Conservation (phyloP, 176 grass and related monocot genomes). For the Eleusine indica region DNA sequence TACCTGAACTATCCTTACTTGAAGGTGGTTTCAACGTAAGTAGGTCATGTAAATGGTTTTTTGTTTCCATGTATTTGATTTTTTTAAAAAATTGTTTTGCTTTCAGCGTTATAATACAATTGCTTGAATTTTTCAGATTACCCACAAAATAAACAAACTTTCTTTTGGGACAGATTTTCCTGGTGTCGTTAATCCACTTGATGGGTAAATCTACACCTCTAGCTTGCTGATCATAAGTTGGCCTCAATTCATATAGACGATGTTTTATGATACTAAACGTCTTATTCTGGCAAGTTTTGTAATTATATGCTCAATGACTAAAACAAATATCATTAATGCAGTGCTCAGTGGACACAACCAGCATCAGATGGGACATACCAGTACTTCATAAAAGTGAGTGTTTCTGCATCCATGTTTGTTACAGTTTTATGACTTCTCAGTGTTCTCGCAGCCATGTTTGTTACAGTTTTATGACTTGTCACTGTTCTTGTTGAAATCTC, state of each 20-base stretch:
- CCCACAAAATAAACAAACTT: conserved; percentile 92
- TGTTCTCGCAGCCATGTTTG: conserved; percentile 27
- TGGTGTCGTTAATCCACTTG: conserved; percentile 91
- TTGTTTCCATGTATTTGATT: neutral
- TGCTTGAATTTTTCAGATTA: conserved; percentile 65
- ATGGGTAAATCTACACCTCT: conserved; percentile 58
- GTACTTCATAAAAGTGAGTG: conserved; percentile 90
- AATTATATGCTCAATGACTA: conserved; percentile 19
- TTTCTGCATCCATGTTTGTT: conserved; percentile 35
- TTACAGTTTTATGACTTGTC: conserved; percentile 32
- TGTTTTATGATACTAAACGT: neutral
- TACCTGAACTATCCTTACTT: conserved; percentile 62
- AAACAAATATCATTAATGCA: conserved; percentile 39
- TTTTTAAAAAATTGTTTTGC: neutral
- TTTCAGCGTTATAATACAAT: conserved; percentile 27
- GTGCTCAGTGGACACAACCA: conserved; percentile 78
- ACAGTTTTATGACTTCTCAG: conserved; percentile 23
- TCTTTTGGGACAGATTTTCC: conserved; percentile 94
- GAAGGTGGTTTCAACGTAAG: conserved; percentile 89
- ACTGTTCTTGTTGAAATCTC: conserved; percentile 18
- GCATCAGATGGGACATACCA: conserved; percentile 87
- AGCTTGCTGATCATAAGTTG: conserved; percentile 22
- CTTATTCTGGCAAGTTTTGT: neutral
- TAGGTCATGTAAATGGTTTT: conserved; percentile 12
- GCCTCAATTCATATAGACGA: neutral